Percentiles rank a stretch among this genome's conserved stretches.
Evolutionary conservation across 2,329 filamentous ascomycete species (phyloP).

Genomic region (Diaporthe citrichinensis): DNA sequence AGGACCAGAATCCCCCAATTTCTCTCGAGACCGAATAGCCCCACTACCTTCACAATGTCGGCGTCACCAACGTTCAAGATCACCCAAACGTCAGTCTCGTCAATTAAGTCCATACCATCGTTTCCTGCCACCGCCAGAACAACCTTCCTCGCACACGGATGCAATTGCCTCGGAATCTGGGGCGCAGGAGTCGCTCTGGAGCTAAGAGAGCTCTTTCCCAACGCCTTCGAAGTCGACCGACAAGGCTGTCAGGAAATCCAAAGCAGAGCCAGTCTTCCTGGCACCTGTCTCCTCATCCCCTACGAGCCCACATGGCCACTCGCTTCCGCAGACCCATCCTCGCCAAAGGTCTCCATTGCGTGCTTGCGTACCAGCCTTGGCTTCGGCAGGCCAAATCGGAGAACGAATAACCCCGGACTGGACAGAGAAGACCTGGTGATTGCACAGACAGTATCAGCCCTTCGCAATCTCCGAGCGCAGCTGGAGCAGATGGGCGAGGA

Average conservation of each 20-base stretch:
- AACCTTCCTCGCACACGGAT: constrained; percentile 49
- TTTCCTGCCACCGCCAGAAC: not conserved
- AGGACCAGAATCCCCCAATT: not conserved
- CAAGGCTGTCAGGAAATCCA: constrained; percentile 29
- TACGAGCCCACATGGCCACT: constrained; percentile 41
- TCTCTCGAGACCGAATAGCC: not conserved
- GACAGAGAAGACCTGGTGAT: constrained; percentile 42
- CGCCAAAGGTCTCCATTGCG: constrained; percentile 44
- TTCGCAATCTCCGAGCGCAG: constrained; percentile 41
- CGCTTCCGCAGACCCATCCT: constrained; percentile 43
- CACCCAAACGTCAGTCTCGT: not conserved
- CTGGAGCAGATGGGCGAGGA: constrained; percentile 41
- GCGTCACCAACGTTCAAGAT: not conserved
- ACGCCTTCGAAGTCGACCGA: constrained; percentile 42
- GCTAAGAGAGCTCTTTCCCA: constrained; percentile 47
- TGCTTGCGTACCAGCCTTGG: constrained; percentile 47
- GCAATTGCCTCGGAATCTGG: constrained; percentile 51
- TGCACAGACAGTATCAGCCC: constrained; percentile 42
- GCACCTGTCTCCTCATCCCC: constrained; percentile 49
- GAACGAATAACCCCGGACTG: constrained; percentile 41
- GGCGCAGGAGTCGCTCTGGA: constrained; percentile 49
- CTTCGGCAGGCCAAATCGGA: constrained; percentile 39
- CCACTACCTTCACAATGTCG: not conserved
- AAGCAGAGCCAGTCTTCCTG: constrained; percentile 42
- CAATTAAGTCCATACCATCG: constrained; percentile 4